These are phyloP conservation scores for Passiflora organensis DNA, from an alignment of 345 rosid species.

Conservation along the genomic window DNA sequence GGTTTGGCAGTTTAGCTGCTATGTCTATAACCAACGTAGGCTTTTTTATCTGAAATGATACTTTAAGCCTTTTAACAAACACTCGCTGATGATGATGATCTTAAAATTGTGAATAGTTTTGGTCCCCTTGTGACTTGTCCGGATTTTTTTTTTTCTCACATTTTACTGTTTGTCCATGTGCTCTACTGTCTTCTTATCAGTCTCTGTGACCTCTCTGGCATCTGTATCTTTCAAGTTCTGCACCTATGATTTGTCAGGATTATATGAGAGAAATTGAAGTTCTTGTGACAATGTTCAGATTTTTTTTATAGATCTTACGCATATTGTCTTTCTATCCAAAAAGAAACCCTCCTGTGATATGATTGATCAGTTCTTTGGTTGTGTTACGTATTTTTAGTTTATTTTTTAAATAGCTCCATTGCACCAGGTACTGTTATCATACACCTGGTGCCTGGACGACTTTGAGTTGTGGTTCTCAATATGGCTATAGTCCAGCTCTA, in stretches of 20 bases:
- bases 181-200: neutral
- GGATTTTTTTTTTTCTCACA: neutral
- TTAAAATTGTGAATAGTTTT: constrained; percentile 5
- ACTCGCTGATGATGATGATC: neutral
- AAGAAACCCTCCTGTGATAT: too few species aligned
- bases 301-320: too few species aligned
- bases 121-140: neutral
- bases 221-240: neutral
- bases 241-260: too few species aligned
- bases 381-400: neutral
- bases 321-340: too few species aligned
- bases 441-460: neutral
- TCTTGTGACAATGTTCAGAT: too few species aligned
- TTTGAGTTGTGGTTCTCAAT: neutral
- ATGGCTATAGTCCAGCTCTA: too few species aligned
- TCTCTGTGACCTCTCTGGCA: neutral
- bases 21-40: neutral
- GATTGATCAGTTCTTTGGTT: too few species aligned
- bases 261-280: too few species aligned
- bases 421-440: too few species aligned
- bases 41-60: neutral
- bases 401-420: too few species aligned
- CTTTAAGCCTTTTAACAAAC: neutral
- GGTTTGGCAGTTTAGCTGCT: neutral
- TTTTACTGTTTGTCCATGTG: neutral